Base-by-base conservation (phyloP, 2,329 filamentous ascomycete genomes). In the Diplodia corticola region DNA sequence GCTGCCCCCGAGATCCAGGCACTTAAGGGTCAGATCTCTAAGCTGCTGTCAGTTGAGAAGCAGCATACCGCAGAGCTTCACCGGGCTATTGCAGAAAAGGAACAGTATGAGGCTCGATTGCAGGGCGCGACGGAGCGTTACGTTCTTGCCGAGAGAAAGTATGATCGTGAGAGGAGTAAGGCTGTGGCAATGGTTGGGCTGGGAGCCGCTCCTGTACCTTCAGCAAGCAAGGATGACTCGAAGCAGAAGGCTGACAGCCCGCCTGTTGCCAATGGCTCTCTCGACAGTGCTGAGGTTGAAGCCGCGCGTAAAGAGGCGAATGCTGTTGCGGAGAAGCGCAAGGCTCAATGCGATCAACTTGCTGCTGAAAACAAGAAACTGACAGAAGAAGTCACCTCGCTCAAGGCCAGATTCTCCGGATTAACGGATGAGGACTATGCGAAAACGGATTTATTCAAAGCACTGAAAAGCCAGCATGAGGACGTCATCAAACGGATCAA, bases 401-500 rank as follows among this genome's bases (percentile, higher is more conserved):
- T 94, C 37, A 93, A 83, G 68, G 78, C 85, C 17, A 86, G 86
- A 75, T 83, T 91, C 55, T 88, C 91, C 15, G 89, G 86, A 65
- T 82, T 93, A 51, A 90, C 91, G 0, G 95, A 99, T 73, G 95
- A 99, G 69, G 95, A 99, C 72, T 98, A 96, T 75, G 89, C 93
- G 48, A 89, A 92, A 66, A 97, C 93, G 4, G 93, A 97, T 72
- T 85, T 97, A 3, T 99, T 97, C 84, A 98, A 97, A 79, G 88
- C 91, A 69, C 86, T 97, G 74, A 96, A 93, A 79, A 86, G 86
- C 26, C 92, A 97, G 73, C 91, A 96, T 72, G 95, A 98, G 73
- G 94, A 98, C 71, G 86, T 96, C 9, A 92, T 97, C 71, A 94
- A 92, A 77, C 89, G 92, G 44, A 89, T 97, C 73, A 99, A 99